Conservation (phyloP, 768 basidiomycete genomes). For the Naganishia vishniacii region DNA sequence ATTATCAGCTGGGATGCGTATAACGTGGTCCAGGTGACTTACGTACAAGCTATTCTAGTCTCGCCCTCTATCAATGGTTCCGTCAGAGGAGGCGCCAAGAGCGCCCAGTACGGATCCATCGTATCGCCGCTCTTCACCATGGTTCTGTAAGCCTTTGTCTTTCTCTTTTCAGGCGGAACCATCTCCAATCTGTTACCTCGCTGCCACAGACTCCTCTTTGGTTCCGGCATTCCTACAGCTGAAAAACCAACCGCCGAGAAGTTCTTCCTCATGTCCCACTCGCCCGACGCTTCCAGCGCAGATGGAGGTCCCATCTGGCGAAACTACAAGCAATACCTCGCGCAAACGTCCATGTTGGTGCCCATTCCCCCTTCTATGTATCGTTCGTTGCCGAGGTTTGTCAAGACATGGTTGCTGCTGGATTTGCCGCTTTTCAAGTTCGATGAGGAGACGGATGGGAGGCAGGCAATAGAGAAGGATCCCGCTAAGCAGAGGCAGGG, state of each 20-base stretch:
- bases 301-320: constrained; percentile 32
- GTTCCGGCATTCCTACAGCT: constrained; percentile 64
- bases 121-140: constrained; percentile 63
- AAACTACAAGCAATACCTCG: constrained; percentile 57
- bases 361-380: constrained; percentile 61
- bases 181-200: neutral
- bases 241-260: constrained; percentile 63
- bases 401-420: constrained; percentile 59
- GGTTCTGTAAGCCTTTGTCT: constrained; percentile 53
- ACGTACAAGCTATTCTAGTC: constrained; percentile 53
- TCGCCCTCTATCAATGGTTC: constrained; percentile 57
- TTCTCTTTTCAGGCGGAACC: neutral
- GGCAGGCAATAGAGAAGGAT: constrained; percentile 51
- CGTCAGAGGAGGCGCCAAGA: constrained; percentile 51
- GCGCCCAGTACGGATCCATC: constrained; percentile 61
- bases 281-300: neutral
- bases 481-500: constrained; percentile 27
- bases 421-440: constrained; percentile 64
- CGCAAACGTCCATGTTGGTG: constrained; percentile 59
- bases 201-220: constrained; percentile 55
- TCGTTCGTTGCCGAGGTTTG: constrained; percentile 52
- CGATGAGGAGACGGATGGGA: constrained; percentile 55
- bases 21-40: neutral
- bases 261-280: constrained; percentile 57
- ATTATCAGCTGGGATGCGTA: neutral